Evolutionary conservation across 495 filamentous ascomycete genomes (phyloP), one percentile per base, ranked within the genome.

Genomic region (Stereocaulon alpinum): DNA sequence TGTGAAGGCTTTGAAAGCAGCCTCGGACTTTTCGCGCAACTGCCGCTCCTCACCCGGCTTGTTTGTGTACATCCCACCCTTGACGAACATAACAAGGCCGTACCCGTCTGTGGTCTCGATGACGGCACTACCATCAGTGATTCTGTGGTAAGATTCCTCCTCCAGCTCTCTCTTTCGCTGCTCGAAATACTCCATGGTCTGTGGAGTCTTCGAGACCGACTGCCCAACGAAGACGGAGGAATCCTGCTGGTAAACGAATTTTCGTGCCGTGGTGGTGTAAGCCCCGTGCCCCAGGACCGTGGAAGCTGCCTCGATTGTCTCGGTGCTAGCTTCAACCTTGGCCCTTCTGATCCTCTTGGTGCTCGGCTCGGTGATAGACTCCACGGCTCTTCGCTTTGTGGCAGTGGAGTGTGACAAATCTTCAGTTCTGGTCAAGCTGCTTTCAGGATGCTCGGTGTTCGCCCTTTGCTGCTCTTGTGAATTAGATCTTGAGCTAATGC

Each of bases 71-170:
- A 54, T 54, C n/a, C 50, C 50, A 7, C 50, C 27, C 18, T 54
- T 54, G 27, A 54, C 34, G 24, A 34, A 15, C 12, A 54, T 34
- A n/a, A 54, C 34, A 10, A 54, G 50, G 27, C 50, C 50, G 56
- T 37, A 54, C 6, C 50, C 50, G 18, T 54, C 50, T 12, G 29
- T n/a, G 29, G 50, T 54, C 30, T 54, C 27, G 2, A 54, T 30
- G 27, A 18, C 5, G 27, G 40, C 9, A 30, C 50, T 54, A 6
- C 34, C 12, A 1, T 18, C 34, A 17, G 50, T 34, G 30, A n/a
- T 15, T 3, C 5, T 12, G 12, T 18, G 29, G 50, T 54, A 54
- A 18, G 50, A 34, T 34, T 34, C 30, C 9, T 34, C 12, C 18
- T 30, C 50, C 12, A 54, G 5, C 50, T 54, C 27, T 9, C 40